Conservation (phyloP, 2,329 filamentous ascomycete genomes). For the Fusarium sp. region DNA sequence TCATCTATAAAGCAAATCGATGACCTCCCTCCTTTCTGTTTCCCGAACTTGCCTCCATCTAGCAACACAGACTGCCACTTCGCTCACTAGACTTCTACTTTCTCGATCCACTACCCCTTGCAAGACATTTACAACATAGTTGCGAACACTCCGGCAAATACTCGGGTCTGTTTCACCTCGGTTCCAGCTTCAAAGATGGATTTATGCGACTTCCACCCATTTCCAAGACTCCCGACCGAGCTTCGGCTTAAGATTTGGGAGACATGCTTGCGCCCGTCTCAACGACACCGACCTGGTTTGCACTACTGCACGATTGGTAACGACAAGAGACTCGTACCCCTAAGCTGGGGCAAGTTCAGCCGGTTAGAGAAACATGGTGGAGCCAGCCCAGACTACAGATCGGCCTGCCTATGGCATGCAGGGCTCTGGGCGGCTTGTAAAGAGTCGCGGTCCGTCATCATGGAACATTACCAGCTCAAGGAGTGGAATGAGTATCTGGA, state of each 20-base stretch:
- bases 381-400: not conserved
- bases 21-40: too few species aligned
- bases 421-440: constrained; percentile 8
- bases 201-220: not conserved
- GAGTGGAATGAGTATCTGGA: not conserved
- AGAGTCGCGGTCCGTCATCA: not conserved
- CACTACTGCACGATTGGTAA: not conserved
- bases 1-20: too few species aligned
- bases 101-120: too few species aligned
- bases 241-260: constrained; percentile 5
- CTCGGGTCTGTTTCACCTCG: too few species aligned
- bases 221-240: not conserved
- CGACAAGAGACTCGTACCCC: not conserved
- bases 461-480: constrained; percentile 8
- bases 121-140: too few species aligned
- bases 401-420: constrained; percentile 1
- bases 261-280: not conserved
- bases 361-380: too few species aligned
- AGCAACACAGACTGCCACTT: too few species aligned
- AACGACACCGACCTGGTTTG: not conserved
- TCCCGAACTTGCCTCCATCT: too few species aligned
- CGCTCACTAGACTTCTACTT: too few species aligned
- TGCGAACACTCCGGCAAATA: too few species aligned
- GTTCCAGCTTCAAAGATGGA: too few species aligned
- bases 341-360: not conserved